These are phyloP conservation scores for Pyrenula aspistea DNA, from an alignment of 495 filamentous ascomycete species.

Conservation along the genomic window DNA sequence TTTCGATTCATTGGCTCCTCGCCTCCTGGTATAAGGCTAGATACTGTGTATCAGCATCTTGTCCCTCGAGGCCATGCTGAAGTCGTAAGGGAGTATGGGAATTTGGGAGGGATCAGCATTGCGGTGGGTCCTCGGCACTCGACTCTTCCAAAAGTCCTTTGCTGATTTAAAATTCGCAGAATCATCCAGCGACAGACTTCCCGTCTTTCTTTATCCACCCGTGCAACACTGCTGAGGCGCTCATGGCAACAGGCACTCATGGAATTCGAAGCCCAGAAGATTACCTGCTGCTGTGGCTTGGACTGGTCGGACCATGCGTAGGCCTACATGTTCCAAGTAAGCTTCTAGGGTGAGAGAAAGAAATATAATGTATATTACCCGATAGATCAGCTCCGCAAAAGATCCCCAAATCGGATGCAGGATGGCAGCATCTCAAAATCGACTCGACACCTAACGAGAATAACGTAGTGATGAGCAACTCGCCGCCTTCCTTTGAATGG, in stretches of 20 bases:
- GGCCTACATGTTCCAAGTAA: conserved; percentile 56
- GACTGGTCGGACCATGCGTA: conserved; percentile 60
- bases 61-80: conserved; percentile 52
- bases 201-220: conserved; percentile 78
- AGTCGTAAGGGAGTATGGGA: conserved; percentile 43
- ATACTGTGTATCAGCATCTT: conserved; percentile 55
- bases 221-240: conserved; percentile 71
- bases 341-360: conserved; percentile 8
- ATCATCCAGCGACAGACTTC: conserved; percentile 63
- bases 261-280: conserved; percentile 31
- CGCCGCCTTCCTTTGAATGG: no score
- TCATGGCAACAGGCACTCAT: conserved; percentile 19
- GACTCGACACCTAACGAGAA: no score
- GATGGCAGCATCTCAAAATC: no score
- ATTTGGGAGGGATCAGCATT: conserved; percentile 65
- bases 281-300: conserved; percentile 74
- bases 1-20: conserved; percentile 42
- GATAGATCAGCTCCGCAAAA: background rate
- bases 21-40: conserved; percentile 50
- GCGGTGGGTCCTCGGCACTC: conserved; percentile 43
- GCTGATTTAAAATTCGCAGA: conserved; percentile 42
- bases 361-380: background rate
- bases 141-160: conserved; percentile 8
- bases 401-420: no score
- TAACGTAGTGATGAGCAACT: no score